phyloP scores from a whole-genome alignment of 2,329 filamentous ascomycete genomes.

The Pseudocercospora cruenta region DNA sequence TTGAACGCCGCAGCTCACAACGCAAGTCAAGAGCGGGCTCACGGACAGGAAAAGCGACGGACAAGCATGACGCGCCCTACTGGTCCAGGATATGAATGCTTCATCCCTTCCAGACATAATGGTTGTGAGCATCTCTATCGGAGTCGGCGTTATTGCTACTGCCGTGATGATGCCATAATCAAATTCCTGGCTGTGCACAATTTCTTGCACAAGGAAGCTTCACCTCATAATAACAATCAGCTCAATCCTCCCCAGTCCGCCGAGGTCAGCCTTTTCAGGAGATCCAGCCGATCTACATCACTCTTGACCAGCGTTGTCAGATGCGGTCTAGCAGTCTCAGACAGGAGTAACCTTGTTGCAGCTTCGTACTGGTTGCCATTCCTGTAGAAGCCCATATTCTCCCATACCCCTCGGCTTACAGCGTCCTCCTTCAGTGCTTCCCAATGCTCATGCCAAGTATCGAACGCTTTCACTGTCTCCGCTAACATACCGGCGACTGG shows the following conservation, averaged over 20 bases:
- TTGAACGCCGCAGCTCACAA: background rate
- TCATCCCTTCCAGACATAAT: background rate
- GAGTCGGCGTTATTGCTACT: background rate
- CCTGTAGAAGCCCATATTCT: conserved; percentile 17
- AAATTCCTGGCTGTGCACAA: background rate
- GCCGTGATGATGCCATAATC: background rate
- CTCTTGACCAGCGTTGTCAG: conserved; percentile 11
- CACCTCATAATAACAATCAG: background rate
- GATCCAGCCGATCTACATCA: conserved; percentile 12
- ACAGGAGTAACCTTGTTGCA: conserved; percentile 18
- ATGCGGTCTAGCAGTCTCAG: conserved; percentile 4
- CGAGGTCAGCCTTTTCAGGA: conserved; percentile 13
- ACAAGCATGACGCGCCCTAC: background rate
- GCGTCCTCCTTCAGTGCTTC: conserved; percentile 10
- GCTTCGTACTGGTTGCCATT: conserved; percentile 24
- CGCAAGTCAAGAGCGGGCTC: background rate
- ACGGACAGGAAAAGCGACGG: background rate
- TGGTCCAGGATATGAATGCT: background rate
- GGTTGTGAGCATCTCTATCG: background rate
- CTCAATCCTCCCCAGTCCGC: background rate
- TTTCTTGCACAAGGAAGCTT: background rate
- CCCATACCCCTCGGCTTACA: conserved; percentile 11
- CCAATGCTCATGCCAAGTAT: conserved; percentile 22
- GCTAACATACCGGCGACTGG: background rate
- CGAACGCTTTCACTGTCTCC: conserved; percentile 8